Evolutionary conservation across 306 rosid species (phyloP).

Genomic region (Trichosanthes truncata): DNA sequence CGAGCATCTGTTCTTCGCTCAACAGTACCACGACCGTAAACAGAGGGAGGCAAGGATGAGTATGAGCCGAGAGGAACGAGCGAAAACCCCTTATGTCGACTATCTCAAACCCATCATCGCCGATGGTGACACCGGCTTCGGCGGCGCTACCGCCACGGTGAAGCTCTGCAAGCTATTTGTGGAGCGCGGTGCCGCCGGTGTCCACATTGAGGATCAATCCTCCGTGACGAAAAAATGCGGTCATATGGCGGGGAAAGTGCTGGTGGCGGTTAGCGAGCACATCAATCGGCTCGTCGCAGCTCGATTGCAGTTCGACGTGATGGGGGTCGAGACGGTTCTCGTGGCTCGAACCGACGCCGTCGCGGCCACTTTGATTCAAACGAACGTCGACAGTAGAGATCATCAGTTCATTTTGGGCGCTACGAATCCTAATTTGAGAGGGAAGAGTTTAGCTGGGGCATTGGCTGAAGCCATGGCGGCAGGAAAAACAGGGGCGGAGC

Average conservation of each 20-base stretch:
- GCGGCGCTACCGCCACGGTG: conserved; percentile 78
- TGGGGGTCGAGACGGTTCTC: conserved; percentile 83
- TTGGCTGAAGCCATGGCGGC: conserved; percentile 53
- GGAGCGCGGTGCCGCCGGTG: conserved; percentile 94
- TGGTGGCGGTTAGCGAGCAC: conserved; percentile 71
- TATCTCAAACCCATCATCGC: conserved; percentile 91
- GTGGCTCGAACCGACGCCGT: conserved; percentile 93
- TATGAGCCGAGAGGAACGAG: conserved; percentile 67
- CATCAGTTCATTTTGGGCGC: conserved; percentile 86
- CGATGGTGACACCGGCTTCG: conserved; percentile 87
- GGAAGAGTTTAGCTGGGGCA: conserved; percentile 45
- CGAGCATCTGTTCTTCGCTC: conserved; percentile 84
- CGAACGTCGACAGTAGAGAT: conserved; percentile 72
- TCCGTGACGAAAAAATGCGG: conserved; percentile 90
- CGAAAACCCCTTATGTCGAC: conserved; percentile 66
- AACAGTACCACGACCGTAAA: conserved; percentile 82
- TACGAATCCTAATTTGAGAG: conserved; percentile 45
- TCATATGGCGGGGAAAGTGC: conserved; percentile 95
- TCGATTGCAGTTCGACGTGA: conserved; percentile 85
- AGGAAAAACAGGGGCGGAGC: conserved; percentile 65
- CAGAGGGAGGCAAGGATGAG: conserved; percentile 86
- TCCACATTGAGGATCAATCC: conserved; percentile 94
- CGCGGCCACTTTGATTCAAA: conserved; percentile 70
- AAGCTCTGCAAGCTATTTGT: conserved; percentile 96
- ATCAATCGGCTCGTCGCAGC: conserved; percentile 88